Evolutionary conservation across 345 rosid genomes (phyloP), one percentile per base, ranked within the genome.

Genomic region (Orychophragmus violaceus): DNA sequence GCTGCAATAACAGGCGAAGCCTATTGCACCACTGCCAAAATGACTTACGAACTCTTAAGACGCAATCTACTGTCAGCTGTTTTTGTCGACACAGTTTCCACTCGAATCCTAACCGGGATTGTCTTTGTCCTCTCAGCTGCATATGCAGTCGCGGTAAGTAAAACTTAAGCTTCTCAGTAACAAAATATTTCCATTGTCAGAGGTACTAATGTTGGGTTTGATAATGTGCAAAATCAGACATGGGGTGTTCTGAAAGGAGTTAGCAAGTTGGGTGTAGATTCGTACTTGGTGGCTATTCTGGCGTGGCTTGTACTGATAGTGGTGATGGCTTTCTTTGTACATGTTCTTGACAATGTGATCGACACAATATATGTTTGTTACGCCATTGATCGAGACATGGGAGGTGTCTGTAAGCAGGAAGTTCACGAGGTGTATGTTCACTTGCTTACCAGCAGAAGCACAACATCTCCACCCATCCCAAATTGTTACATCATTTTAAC

Each of bases 51-150:
- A n/a, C n/a, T n/a, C n/a, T n/a, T n/a, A n/a, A n/a, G n/a, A n/a
- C n/a, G n/a, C n/a, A n/a, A n/a, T n/a, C n/a, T n/a, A n/a, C n/a
- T n/a, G n/a, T n/a, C n/a, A n/a, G n/a, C n/a, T n/a, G n/a, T 85
- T 48, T 82, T 87, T 16, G 95, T 92, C 29, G 96, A 92, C 81
- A 87, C 91, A 5, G 76, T 89, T 61, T 92, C 98, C 4, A 80
- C 91, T 49, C 86, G 95, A 36, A 72, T 92, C 62, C 69, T 92
- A 67, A 82, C 78, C 24, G 96, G 96, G 42, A 78, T 92, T 21
- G 41, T 78, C 32, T 87, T 85, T 48, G 91, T n/a, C n/a, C n/a
- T n/a, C n/a, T n/a, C n/a, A n/a, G n/a, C n/a, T n/a, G n/a, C n/a
- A n/a, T n/a, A n/a, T n/a, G n/a, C n/a, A n/a, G n/a, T n/a, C n/a